Conservation (phyloP, 768 basidiomycete genomes). For the Boletales sp. region DNA sequence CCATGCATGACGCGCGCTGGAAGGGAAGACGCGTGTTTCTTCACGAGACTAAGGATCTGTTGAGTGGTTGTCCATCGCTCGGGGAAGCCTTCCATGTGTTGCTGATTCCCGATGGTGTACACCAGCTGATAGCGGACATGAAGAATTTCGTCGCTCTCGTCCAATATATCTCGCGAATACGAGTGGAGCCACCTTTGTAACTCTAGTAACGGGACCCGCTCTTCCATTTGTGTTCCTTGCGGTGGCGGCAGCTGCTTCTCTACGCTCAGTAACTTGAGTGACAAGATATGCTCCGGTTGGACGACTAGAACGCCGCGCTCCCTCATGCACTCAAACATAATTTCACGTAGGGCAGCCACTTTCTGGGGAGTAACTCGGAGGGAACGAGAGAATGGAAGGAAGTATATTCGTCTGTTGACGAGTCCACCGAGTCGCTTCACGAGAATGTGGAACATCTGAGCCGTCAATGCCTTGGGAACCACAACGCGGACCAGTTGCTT, state of each 20-base stretch:
- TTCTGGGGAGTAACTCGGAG: conserved; percentile 18
- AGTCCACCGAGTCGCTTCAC: conserved; percentile 42
- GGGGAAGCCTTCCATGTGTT: conserved; percentile 26
- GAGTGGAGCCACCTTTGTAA: conserved; percentile 25
- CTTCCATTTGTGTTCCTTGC: background rate
- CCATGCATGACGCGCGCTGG: conserved; percentile 1
- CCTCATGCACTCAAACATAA: conserved; percentile 38
- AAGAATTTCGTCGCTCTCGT: conserved; percentile 32
- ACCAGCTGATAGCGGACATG: conserved; percentile 36
- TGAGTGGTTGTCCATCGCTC: conserved; percentile 35
- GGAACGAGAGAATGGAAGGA: conserved; percentile 48
- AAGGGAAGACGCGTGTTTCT: conserved; percentile 12
- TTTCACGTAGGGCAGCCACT: conserved; percentile 20
- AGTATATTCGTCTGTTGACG: conserved; percentile 44
- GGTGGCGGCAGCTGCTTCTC: conserved; percentile 30
- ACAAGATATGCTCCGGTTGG: conserved; percentile 55
- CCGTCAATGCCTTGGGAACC: conserved; percentile 44
- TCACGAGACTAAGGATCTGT: conserved; percentile 27
- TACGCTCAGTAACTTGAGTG: conserved; percentile 45
- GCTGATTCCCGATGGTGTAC: conserved; percentile 33
- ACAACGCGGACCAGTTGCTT: conserved; percentile 44
- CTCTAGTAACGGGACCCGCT: conserved; percentile 21
- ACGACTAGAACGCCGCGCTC: conserved; percentile 42
- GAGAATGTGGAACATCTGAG: conserved; percentile 50
- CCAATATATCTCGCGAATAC: conserved; percentile 26